These are phyloP conservation scores for Mycena rebaudengoi DNA, from an alignment of 768 basidiomycete species.

Conservation along the genomic window DNA sequence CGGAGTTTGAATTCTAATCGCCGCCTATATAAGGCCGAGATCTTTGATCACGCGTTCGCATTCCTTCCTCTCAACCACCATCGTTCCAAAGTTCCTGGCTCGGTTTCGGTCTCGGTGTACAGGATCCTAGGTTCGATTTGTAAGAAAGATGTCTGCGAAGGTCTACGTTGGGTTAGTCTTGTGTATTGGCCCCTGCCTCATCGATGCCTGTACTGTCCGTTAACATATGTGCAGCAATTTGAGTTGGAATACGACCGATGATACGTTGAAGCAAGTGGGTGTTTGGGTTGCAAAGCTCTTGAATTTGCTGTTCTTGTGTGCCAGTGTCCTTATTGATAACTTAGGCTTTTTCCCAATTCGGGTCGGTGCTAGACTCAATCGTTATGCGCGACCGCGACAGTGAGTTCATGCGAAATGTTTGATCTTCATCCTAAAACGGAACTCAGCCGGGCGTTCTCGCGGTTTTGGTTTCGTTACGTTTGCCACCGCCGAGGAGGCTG, in stretches of 20 bases:
- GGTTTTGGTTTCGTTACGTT: constrained; percentile 97
- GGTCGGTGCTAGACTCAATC: constrained; percentile 92
- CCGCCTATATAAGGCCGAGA: constrained; percentile 53
- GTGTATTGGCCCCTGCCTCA: constrained; percentile 56
- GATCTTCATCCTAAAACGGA: neutral
- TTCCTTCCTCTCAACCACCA: constrained; percentile 57
- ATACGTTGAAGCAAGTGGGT: constrained; percentile 88
- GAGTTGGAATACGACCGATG: constrained; percentile 97
- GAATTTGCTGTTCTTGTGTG: constrained; percentile 34
- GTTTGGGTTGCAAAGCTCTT: constrained; percentile 43
- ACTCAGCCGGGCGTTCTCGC: constrained; percentile 81
- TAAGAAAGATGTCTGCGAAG: constrained; percentile 77
- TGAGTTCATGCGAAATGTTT: neutral
- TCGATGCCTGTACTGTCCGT: constrained; percentile 58
- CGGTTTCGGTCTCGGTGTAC: constrained; percentile 66
- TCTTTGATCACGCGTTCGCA: constrained; percentile 38
- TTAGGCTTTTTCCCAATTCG: constrained; percentile 86
- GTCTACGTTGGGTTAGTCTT: constrained; percentile 95
- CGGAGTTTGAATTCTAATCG: constrained; percentile 59
- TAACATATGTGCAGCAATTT: constrained; percentile 77
- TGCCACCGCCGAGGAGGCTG: constrained; percentile 67
- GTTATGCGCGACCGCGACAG: constrained; percentile 98
- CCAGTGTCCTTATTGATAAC: constrained; percentile 60
- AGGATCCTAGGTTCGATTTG: constrained; percentile 60
- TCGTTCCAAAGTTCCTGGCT: constrained; percentile 62